Conservation (phyloP, 306 rosid species). For the Luffa aegyptiaca region DNA sequence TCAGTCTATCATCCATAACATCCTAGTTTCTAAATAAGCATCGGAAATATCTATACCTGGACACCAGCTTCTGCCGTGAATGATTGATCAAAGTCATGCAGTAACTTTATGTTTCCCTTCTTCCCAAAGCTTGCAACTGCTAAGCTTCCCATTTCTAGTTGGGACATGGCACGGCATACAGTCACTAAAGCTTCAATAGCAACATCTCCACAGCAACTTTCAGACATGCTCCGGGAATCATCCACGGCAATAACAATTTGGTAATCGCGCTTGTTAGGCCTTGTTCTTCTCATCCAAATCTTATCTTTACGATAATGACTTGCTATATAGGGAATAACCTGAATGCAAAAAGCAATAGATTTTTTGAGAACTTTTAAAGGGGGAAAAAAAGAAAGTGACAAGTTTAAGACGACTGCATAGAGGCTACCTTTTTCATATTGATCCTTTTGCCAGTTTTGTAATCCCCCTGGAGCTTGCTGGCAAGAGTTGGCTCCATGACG, state of each 20-base stretch:
- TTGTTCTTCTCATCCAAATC: constrained; percentile 80
- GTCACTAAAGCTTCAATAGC: constrained; percentile 83
- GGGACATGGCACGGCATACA: constrained; percentile 88
- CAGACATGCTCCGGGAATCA: constrained; percentile 93
- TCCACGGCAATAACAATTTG: constrained; percentile 89
- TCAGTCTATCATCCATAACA: no score
- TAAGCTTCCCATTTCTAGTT: constrained; percentile 70
- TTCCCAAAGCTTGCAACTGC: constrained; percentile 91
- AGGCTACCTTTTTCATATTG: constrained; percentile 78
- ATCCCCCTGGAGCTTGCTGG: constrained; percentile 92
- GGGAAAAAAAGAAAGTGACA: not conserved
- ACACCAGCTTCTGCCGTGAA: constrained; percentile 72
- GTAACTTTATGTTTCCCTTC: constrained; percentile 65
- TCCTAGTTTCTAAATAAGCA: not conserved
- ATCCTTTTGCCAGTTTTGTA: constrained; percentile 88
- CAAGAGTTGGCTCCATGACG: constrained; percentile 80
- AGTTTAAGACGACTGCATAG: not conserved
- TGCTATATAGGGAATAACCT: constrained; percentile 83
- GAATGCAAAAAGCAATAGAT: not conserved
- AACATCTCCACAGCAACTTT: constrained; percentile 56
- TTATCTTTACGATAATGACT: constrained; percentile 73
- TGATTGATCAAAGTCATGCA: constrained; percentile 79
- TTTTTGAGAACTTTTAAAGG: not conserved
- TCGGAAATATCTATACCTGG: constrained; percentile 25
- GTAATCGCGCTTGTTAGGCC: constrained; percentile 91